Base-by-base conservation (phyloP, 495 filamentous ascomycete species). In the Neurospora sp. region DNA sequence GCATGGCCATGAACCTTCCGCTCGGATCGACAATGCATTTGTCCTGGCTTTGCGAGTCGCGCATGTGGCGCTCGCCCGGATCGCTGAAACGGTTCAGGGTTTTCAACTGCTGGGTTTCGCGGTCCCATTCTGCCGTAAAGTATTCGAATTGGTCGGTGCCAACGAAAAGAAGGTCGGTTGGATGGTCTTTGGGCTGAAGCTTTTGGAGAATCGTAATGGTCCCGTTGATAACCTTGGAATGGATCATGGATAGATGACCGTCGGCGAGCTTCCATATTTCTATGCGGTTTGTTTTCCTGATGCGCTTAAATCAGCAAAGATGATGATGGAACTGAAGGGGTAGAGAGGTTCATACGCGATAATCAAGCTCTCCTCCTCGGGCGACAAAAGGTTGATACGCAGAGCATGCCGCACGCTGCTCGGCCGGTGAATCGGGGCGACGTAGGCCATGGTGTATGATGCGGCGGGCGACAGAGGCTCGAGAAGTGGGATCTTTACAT, bases 381-480 rank as follows among this genome's bases (percentile, higher is more conserved):
- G 79, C 72, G 86, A 85, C 22, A 97, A 83, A 73, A 99, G 89
- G 72, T 90, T 88, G 65, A 94, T 84, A 77, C 91, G 94, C 72
- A 98, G 79, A 12, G 94, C 94, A 87, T 97, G 90, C 45, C 93
- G 89, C 72, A 98, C 89, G 80, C 93, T 96, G 79, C 90, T 97
- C 37, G 96, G 91, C 75, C 91, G 85, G 81, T 98, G 96, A 71
- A 99, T 97, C 5, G 96, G 94, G 74, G 93, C 94, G 73, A 99
- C 84, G 77, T 98, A 99, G 68, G 96, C 91, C 96, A 99, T 99
- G 41, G 71, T 72, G 68, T 73, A 61, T 44, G 39, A 40, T 38
- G 68, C 68, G 35, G 68, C 68, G 68, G 39, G 68, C 53, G 48
- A 72, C 69, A 75, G 69, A 41, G 8, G 20, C 40, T 69, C 38